phyloP scores from a whole-genome alignment of 2,329 filamentous ascomycete species.

The Colletotrichum sp. region DNA sequence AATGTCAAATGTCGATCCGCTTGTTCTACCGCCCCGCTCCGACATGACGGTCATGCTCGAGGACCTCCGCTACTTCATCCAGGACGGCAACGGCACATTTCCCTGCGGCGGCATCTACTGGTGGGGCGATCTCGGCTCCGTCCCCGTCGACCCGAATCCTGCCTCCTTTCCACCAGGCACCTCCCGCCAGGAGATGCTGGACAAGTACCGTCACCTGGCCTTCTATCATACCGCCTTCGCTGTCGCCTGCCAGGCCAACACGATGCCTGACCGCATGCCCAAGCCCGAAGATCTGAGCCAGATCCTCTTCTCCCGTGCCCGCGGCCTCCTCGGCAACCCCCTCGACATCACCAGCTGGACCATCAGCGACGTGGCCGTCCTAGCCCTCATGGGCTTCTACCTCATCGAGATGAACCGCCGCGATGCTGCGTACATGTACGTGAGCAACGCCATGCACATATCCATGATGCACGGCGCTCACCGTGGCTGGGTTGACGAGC shows the following conservation, averaged over 20 bases:
- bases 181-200: slow-evolving; percentile 19
- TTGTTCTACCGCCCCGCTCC: slow-evolving; percentile 38
- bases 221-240: slow-evolving; percentile 53
- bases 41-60: slow-evolving; percentile 43
- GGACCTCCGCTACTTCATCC: slow-evolving; percentile 47
- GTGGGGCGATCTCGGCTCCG: slow-evolving; percentile 46
- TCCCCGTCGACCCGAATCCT: slow-evolving; percentile 30
- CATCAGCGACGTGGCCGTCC: slow-evolving; percentile 46
- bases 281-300: slow-evolving; percentile 41
- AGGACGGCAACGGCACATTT: slow-evolving; percentile 47
- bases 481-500: slow-evolving; percentile 46
- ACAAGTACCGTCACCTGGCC: slow-evolving; percentile 42
- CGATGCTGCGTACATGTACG: slow-evolving; percentile 53
- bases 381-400: slow-evolving; percentile 54
- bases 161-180: slow-evolving; percentile 23
- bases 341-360: slow-evolving; percentile 47
- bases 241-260: slow-evolving; percentile 37
- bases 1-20: slow-evolving; percentile 39
- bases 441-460: slow-evolving; percentile 52
- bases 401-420: slow-evolving; percentile 53
- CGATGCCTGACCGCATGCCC: slow-evolving; percentile 27
- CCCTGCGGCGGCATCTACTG: slow-evolving; percentile 52
- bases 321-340: slow-evolving; percentile 49
- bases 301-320: slow-evolving; percentile 48
- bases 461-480: slow-evolving; percentile 55